These are phyloP conservation scores for Skeletonema grethae DNA, from an alignment of 108 stramenopile genomes.

Conservation along the genomic window DNA sequence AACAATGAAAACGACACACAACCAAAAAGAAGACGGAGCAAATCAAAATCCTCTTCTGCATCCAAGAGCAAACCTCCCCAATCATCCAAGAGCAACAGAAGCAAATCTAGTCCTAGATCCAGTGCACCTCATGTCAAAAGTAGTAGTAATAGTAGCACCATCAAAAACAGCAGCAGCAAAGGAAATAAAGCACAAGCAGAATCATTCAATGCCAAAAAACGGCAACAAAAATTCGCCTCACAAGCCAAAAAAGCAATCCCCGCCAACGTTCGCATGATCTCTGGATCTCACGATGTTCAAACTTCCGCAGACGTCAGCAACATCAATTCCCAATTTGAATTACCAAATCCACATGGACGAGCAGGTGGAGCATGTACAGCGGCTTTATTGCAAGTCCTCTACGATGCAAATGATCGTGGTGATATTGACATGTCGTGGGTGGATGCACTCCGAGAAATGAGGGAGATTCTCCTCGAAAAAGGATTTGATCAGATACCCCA, in stretches of 20 bases:
- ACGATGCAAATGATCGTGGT: conserved; percentile 47
- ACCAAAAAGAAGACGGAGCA: not conserved
- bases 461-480: conserved; percentile 54
- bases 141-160: no score
- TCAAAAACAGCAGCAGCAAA: no score
- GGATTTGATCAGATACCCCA: conserved; percentile 82
- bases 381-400: conserved; percentile 76
- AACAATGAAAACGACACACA: not conserved
- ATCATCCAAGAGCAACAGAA: not conserved
- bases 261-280: conserved; percentile 85
- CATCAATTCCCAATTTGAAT: conserved; percentile 60
- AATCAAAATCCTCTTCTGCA: conserved; percentile 1
- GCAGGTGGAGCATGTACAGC: conserved; percentile 90
- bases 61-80: not conserved
- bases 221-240: conserved; percentile 26
- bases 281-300: conserved; percentile 81
- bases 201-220: conserved; percentile 34
- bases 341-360: conserved; percentile 75
- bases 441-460: conserved; percentile 69
- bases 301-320: conserved; percentile 90
- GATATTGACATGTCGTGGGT: conserved; percentile 70
- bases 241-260: conserved; percentile 69
- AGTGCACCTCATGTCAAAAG: not conserved
- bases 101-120: conserved; percentile 9
- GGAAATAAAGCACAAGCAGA: conserved; percentile 12